These are phyloP conservation scores for Fusarium poae DNA, from an alignment of 2,329 filamentous ascomycete species.

Conservation along the genomic window DNA sequence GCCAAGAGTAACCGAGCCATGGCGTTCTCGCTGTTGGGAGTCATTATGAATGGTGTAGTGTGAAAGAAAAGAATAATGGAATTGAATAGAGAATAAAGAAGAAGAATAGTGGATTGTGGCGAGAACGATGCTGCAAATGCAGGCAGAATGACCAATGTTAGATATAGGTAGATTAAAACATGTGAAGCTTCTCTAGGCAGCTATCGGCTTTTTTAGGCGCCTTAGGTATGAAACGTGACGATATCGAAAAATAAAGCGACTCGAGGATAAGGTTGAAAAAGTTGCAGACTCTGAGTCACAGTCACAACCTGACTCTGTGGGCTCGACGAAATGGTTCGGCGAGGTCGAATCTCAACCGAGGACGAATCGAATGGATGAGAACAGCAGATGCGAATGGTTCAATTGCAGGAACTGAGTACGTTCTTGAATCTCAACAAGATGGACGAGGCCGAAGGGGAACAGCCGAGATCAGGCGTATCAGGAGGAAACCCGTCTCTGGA, in stretches of 20 bases:
- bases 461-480: conserved; percentile 21
- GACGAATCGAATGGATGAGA: conserved; percentile 22
- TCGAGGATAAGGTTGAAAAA: conserved; percentile 18
- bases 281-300: conserved; percentile 25
- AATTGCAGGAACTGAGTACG: conserved; percentile 26
- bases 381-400: conserved; percentile 6
- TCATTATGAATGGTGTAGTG: conserved; percentile 57
- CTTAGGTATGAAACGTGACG: conserved; percentile 32
- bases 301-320: conserved; percentile 20
- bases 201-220: conserved; percentile 35
- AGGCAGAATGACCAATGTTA: conserved; percentile 34
- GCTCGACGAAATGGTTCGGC: conserved; percentile 11
- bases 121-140: conserved; percentile 30
- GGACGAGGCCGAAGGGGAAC: conserved; percentile 26
- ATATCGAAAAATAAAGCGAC: conserved; percentile 3
- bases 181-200: conserved; percentile 37
- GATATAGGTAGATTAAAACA: conserved; percentile 40
- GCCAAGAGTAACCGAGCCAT: conserved; percentile 71
- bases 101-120: conserved; percentile 6
- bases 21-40: conserved; percentile 67
- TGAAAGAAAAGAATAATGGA: neutral
- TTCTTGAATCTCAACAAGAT: conserved; percentile 30
- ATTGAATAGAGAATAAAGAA: neutral
- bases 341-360: conserved; percentile 22
- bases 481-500: conserved; percentile 27